Evolutionary conservation across 164 flowering plant species (phyloP).

Genomic region (Macadamia integrifolia): DNA sequence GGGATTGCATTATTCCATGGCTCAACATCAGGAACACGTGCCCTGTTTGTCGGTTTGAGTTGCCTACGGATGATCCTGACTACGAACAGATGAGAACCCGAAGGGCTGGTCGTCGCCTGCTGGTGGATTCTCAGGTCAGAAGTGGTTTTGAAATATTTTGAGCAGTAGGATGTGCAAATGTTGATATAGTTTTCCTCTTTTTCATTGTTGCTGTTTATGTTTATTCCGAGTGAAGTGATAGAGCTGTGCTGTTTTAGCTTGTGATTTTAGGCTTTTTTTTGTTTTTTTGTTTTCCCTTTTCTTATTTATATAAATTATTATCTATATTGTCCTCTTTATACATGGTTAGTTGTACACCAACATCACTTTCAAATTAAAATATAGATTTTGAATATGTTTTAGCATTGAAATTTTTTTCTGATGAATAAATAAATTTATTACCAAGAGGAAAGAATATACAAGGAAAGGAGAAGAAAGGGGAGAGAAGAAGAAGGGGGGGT

Average conservation of each 20-base stretch:
- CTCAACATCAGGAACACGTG: slow-evolving; percentile 66
- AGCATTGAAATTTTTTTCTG: background rate
- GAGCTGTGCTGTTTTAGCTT: background rate
- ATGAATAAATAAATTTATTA: no score
- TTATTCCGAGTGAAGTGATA: background rate
- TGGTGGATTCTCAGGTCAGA: slow-evolving; percentile 9
- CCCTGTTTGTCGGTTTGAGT: slow-evolving; percentile 76
- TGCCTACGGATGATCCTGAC: slow-evolving; percentile 74
- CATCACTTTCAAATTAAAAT: background rate
- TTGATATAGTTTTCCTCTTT: slow-evolving; percentile 9
- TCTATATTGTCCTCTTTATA: background rate
- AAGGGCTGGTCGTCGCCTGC: slow-evolving; percentile 10
- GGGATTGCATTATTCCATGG: slow-evolving; percentile 83
- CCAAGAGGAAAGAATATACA: no score
- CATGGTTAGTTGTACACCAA: background rate
- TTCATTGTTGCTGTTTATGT: background rate
- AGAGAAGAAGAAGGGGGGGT: no score
- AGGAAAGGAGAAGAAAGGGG: no score
- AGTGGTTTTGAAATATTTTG: slow-evolving; percentile 14
- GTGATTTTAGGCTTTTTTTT: background rate
- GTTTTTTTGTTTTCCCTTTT: no score
- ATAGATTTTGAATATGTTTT: background rate
- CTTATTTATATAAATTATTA: no score
- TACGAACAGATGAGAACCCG: slow-evolving; percentile 40
- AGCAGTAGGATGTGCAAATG: slow-evolving; percentile 10